Conservation (phyloP, 192 early-diverging fungal species). For the Pilobolus umbonatus region DNA sequence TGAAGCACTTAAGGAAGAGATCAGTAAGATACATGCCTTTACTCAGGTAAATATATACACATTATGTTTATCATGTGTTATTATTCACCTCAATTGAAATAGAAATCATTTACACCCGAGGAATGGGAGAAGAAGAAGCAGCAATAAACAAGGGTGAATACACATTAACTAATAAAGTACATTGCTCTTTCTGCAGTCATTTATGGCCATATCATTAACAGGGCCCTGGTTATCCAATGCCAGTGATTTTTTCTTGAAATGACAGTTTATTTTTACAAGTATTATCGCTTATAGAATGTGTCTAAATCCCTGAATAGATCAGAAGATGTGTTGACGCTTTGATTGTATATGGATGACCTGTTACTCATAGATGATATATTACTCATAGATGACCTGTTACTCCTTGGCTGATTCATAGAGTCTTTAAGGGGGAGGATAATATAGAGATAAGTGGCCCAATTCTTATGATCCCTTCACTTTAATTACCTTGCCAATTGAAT, state of each 20-base stretch:
- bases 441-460: too few species aligned
- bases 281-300: neutral
- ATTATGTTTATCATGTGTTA: neutral
- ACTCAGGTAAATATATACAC: conserved; percentile 56
- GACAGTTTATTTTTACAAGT: too few species aligned
- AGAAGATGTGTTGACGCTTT: neutral
- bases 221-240: too few species aligned
- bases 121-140: conserved; percentile 24
- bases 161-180: too few species aligned
- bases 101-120: conserved; percentile 32
- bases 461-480: neutral
- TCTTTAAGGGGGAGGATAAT: too few species aligned
- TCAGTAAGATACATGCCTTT: conserved; percentile 79
- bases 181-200: too few species aligned
- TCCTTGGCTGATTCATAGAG: too few species aligned
- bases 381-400: neutral
- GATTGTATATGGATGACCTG: neutral
- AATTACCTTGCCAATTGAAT: too few species aligned
- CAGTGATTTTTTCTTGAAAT: too few species aligned
- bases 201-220: too few species aligned
- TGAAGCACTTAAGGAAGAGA: conserved; percentile 73
- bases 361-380: neutral
- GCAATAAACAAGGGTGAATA: too few species aligned
- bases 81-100: neutral
- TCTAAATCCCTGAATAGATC: neutral